Evolutionary conservation across 805 yeast genomes (phyloP).

Genomic region (Lachancea mirantina): DNA sequence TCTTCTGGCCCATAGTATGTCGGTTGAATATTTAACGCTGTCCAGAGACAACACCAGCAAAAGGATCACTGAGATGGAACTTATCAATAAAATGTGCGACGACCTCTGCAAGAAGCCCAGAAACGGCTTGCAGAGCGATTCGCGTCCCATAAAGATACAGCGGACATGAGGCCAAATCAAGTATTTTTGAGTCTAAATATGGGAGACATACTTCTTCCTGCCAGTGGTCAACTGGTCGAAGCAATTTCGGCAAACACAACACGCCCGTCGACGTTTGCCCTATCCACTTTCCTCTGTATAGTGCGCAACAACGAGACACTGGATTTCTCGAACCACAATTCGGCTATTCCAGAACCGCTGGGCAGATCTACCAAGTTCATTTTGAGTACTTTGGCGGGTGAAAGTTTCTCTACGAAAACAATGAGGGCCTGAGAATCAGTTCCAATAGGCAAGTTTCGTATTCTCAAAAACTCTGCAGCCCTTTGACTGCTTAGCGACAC

Average conservation of each 20-base stretch:
- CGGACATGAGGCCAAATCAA: too few relatives aligned
- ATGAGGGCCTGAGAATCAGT: slow-evolving; percentile 21
- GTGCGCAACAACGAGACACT: slow-evolving; percentile 20
- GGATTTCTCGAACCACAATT: slow-evolving; percentile 29
- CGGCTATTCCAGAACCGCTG: slow-evolving; percentile 36
- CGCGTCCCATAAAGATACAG: too few relatives aligned
- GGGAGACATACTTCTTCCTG: too few relatives aligned
- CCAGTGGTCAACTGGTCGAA: too few relatives aligned
- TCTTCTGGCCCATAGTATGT: slow-evolving; percentile 23
- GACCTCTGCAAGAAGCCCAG: slow-evolving; percentile 3
- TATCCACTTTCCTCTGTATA: slow-evolving; percentile 33
- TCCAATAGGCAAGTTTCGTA: slow-evolving; percentile 25
- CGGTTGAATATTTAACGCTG: slow-evolving; percentile 27
- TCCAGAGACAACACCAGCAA: slow-evolving; percentile 18
- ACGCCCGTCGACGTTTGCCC: slow-evolving; percentile 44
- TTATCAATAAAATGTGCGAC: slow-evolving; percentile 24
- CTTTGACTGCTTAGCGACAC: slow-evolving; percentile 17
- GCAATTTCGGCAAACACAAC: slow-evolving; percentile 31
- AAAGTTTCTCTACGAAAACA: slow-evolving; percentile 17
- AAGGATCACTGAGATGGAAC: slow-evolving; percentile 20
- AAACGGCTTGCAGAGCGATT: slow-evolving; percentile 1
- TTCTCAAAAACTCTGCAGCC: slow-evolving; percentile 14
- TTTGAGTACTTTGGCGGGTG: slow-evolving; percentile 14
- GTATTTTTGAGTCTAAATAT: too few relatives aligned
- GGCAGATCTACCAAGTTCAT: slow-evolving; percentile 32